Percentiles rank a stretch among this genome's conserved stretches.
These are phyloP conservation scores for Babesia sp. DNA, from an alignment of 169 alveolate genomes.

Conservation along the genomic window DNA sequence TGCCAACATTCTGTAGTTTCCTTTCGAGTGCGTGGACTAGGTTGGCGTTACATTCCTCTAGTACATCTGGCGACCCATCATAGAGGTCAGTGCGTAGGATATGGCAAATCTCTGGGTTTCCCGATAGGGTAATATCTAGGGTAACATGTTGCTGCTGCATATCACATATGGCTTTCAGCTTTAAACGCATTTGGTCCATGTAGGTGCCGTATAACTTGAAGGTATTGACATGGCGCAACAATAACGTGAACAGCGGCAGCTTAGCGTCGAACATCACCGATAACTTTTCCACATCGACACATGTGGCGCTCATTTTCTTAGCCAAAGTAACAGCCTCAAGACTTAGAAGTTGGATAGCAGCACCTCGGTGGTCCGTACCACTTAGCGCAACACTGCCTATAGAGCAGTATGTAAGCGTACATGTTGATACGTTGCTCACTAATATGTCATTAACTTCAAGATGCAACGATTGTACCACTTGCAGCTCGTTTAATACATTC, in stretches of 20 bases:
- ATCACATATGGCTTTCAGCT: background rate
- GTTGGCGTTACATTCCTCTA: constrained; percentile 7
- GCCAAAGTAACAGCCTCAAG: background rate
- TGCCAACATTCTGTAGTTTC: background rate
- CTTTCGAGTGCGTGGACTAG: constrained; percentile 14
- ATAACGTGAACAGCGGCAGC: background rate
- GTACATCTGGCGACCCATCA: background rate
- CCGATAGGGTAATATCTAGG: background rate
- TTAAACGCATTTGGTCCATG: background rate
- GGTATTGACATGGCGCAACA: background rate
- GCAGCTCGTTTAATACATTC: background rate
- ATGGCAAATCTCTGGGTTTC: background rate
- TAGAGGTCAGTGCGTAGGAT: constrained; percentile 9
- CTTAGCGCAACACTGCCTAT: background rate
- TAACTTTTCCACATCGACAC: constrained; percentile 3
- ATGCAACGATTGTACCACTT: background rate
- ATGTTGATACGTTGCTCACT: background rate
- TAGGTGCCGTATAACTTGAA: background rate
- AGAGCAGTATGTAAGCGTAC: background rate
- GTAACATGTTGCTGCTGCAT: background rate
- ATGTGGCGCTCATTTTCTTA: background rate
- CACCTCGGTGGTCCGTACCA: background rate
- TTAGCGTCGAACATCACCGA: background rate
- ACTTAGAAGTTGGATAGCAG: background rate
- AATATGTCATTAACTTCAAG: background rate